Conservation (phyloP, 2,329 filamentous ascomycete genomes). For the Reticulascus tulasneorum region DNA sequence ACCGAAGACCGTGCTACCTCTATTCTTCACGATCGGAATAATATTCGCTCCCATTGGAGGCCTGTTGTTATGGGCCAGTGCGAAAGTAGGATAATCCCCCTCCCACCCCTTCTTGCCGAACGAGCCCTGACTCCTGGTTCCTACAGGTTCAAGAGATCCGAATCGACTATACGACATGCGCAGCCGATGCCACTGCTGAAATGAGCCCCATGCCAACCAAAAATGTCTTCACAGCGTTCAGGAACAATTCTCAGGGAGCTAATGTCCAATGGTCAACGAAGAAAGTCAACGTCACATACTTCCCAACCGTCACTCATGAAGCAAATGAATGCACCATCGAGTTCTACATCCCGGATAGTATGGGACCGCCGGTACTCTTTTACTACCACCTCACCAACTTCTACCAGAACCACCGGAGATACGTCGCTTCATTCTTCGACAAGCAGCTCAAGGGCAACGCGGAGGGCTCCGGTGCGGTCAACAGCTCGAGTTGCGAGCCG, state of each 20-base stretch:
- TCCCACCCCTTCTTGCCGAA: not conserved
- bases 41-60: slow-evolving; percentile 94
- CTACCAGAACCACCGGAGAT: slow-evolving; percentile 97
- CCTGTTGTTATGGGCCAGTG: slow-evolving; percentile 78
- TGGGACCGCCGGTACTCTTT: slow-evolving; percentile 79
- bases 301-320: slow-evolving; percentile 30
- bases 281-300: slow-evolving; percentile 34
- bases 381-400: slow-evolving; percentile 98
- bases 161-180: slow-evolving; percentile 86
- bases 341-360: slow-evolving; percentile 74
- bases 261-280: slow-evolving; percentile 40
- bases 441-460: slow-evolving; percentile 73
- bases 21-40: slow-evolving; percentile 87
- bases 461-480: slow-evolving; percentile 57
- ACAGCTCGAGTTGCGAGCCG: slow-evolving; percentile 70
- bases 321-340: slow-evolving; percentile 64
- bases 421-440: slow-evolving; percentile 83
- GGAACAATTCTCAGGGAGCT: slow-evolving; percentile 39
- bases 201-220: slow-evolving; percentile 47
- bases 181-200: slow-evolving; percentile 44
- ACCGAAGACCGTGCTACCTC: slow-evolving; percentile 84
- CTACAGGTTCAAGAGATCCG: slow-evolving; percentile 79
- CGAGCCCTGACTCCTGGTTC: slow-evolving; percentile 1
- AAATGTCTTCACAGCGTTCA: slow-evolving; percentile 69
- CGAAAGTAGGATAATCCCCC: slow-evolving; percentile 52